Percentiles rank a stretch among this genome's conserved stretches.
These are phyloP conservation scores for Dioszegia crocea DNA, from an alignment of 768 basidiomycete genomes.

Conservation along the genomic window DNA sequence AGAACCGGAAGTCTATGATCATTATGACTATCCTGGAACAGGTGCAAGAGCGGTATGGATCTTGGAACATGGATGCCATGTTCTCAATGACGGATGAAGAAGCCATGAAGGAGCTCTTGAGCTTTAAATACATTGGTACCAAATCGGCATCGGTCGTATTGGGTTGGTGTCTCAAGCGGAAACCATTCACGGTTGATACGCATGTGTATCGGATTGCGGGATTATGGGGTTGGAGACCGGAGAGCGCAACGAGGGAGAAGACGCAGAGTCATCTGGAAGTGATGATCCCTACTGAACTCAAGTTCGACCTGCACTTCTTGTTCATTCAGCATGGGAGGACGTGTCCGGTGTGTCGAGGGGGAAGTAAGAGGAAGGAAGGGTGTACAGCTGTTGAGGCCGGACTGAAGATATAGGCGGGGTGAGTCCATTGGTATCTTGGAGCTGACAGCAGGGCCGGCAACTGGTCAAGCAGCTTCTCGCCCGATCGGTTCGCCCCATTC, in stretches of 20 bases:
- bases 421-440: no score
- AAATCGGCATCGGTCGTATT: constrained; percentile 16
- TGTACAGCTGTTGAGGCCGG: not conserved
- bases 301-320: constrained; percentile 15
- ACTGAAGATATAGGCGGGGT: not conserved
- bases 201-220: constrained; percentile 14
- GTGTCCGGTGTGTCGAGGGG: constrained; percentile 12
- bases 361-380: not conserved
- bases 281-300: constrained; percentile 9
- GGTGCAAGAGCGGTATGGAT: constrained; percentile 5
- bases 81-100: constrained; percentile 12
- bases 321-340: constrained; percentile 14
- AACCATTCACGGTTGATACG: constrained; percentile 18
- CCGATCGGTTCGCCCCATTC: no score
- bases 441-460: no score
- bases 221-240: constrained; percentile 15
- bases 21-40: constrained; percentile 16
- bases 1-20: constrained; percentile 10
- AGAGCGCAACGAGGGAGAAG: constrained; percentile 6
- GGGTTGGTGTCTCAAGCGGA: constrained; percentile 15
- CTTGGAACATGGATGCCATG: constrained; percentile 11
- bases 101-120: constrained; percentile 15
- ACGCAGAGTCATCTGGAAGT: constrained; percentile 13
- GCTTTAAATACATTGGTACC: constrained; percentile 13
- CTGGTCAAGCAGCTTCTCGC: no score